These are phyloP conservation scores for Annulohypoxylon stygium DNA, from an alignment of 495 filamentous ascomycete species.

Conservation along the genomic window DNA sequence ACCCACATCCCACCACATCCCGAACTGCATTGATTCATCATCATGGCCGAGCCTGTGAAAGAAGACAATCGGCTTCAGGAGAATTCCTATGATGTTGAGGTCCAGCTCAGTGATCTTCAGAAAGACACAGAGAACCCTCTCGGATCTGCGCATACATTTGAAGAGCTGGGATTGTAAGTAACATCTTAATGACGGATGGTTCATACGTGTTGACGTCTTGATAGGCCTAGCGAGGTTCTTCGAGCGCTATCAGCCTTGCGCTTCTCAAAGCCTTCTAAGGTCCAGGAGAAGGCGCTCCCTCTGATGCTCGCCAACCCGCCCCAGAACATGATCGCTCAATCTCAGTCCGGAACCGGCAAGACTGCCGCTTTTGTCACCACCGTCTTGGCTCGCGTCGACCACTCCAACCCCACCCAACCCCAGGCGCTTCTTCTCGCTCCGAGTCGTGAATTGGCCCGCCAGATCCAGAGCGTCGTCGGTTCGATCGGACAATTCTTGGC, in stretches of 20 bases:
- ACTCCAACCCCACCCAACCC: conserved; percentile 72
- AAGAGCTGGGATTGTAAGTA: conserved; percentile 86
- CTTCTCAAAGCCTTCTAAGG: conserved; percentile 95
- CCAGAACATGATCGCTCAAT: conserved; percentile 94
- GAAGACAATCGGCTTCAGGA: conserved; percentile 70
- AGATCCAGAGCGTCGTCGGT: conserved; percentile 86
- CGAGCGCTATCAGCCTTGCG: conserved; percentile 79
- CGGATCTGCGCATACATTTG: conserved; percentile 85
- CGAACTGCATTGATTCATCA: conserved; percentile 1
- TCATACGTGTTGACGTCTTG: conserved; percentile 30
- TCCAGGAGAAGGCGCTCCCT: conserved; percentile 93
- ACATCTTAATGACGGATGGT: neutral
- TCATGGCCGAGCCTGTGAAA: conserved; percentile 55
- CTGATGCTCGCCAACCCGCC: conserved; percentile 86
- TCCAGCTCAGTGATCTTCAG: conserved; percentile 91
- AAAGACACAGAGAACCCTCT: conserved; percentile 87
- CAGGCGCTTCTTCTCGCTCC: conserved; percentile 93
- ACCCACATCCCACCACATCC: conserved; percentile 15
- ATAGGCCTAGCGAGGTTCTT: conserved; percentile 60
- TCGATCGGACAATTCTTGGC: conserved; percentile 85
- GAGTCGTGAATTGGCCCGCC: conserved; percentile 93
- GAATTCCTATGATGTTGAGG: conserved; percentile 81
- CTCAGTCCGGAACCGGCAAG: conserved; percentile 98
- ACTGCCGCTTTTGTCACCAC: conserved; percentile 96
- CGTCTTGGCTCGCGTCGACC: conserved; percentile 85